Base-by-base conservation (phyloP, 768 basidiomycete species). In the Lactarius deliciosus region DNA sequence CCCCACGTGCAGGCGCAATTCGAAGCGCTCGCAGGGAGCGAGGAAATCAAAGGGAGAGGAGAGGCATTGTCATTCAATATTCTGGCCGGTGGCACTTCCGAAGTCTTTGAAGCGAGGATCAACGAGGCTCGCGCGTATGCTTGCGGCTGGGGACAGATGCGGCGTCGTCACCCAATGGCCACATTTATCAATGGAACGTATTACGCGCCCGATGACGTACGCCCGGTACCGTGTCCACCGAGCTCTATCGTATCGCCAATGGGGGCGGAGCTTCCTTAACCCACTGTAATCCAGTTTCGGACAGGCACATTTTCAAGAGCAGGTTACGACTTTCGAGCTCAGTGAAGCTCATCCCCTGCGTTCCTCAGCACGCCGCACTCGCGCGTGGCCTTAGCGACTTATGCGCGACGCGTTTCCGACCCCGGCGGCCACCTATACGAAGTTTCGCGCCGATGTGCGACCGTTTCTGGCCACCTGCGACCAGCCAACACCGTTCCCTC, bases 271-370 rank as follows among this genome's bases (percentile, higher is more conserved):
- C 25, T 91, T 93, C 75, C 74, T 89, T 63, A 78, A 80, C n/a
- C 73, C 76, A 47, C 79, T 94, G 65, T 89, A 92, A 72, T 75
- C 69, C 0, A 90, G 91, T 69, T 73, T 87, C 30, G 76, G 74
- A 3, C 74, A 76, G 18, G 90, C 91, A 71, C 72, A 86, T 72
- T 73, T 95, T 6, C 91, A 92, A 75, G 87, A 91, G 74, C 79
- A 86, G 81, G 92, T 73, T 38, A 10, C 2, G 25, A 28, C 25
- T 28, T 28, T 28, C 2, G 25, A 28, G 25, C 25, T 28, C 25
- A 2, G 25, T 28, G 25, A 28, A 28, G 25, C 25, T 28, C 25
- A 28, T 28, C 25, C 25, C 25, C 25, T 28, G 25, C 25, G 25
- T 28, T 28, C 25, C 25, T 2, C 25, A 28, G 25, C 1, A 28